phyloP scores from a whole-genome alignment of 768 basidiomycete species.

The Boletus sp. region DNA sequence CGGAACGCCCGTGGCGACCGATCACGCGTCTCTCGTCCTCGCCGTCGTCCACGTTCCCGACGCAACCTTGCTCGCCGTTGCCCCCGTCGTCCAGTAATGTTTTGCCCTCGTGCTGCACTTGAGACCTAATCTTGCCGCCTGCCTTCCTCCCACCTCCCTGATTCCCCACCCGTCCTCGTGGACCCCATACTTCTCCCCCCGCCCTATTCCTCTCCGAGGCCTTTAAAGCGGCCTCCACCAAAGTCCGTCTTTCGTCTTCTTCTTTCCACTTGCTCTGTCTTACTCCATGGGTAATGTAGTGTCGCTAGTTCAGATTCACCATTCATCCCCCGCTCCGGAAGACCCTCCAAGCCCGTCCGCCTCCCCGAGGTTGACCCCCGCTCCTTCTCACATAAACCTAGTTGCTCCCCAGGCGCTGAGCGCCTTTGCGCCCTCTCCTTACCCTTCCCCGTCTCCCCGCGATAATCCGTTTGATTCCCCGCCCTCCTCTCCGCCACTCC shows the following conservation, averaged over 20 bases:
- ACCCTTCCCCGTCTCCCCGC: constrained; percentile 34
- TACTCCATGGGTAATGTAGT: constrained; percentile 32
- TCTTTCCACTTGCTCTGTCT: constrained; percentile 6
- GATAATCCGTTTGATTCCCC: constrained; percentile 39
- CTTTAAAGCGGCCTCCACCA: constrained; percentile 20
- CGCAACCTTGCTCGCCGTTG: constrained; percentile 8
- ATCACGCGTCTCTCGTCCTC: constrained; percentile 18
- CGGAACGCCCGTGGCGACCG: constrained; percentile 18
- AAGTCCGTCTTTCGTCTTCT: constrained; percentile 21
- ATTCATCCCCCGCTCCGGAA: constrained; percentile 17
- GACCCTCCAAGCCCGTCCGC: constrained; percentile 9
- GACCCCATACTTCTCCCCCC: constrained; percentile 25
- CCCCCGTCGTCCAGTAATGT: constrained; percentile 16
- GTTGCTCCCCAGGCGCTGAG: constrained; percentile 33
- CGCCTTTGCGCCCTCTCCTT: constrained; percentile 29
- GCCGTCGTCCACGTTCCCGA: constrained; percentile 24
- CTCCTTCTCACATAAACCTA: constrained; percentile 36
- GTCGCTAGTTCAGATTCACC: constrained; percentile 32
- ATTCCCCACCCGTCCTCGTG: constrained; percentile 30
- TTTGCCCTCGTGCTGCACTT: constrained; percentile 5
- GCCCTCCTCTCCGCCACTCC: constrained; percentile 38
- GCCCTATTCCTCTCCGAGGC: constrained; percentile 23
- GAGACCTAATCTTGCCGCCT: not conserved
- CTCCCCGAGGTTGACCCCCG: constrained; percentile 16
- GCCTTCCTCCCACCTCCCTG: constrained; percentile 2